phyloP scores from a whole-genome alignment of 2,329 filamentous ascomycete genomes.

The Phaeosphaeriaceae sp. region DNA sequence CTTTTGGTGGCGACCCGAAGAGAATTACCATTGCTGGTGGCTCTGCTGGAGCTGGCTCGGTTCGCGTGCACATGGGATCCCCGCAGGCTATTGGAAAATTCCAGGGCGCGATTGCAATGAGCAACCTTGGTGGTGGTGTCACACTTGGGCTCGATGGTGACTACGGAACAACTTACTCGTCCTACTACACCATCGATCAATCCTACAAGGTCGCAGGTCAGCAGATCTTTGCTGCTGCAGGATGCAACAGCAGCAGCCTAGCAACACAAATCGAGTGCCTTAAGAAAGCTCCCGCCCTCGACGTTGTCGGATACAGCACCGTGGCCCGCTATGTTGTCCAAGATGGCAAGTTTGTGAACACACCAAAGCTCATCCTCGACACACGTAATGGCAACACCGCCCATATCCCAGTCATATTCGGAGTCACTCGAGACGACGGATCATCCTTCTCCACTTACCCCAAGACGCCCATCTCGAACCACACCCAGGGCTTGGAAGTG shows the following conservation, averaged over 20 bases:
- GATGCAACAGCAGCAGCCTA: slow-evolving; percentile 58
- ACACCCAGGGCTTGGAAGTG: slow-evolving; percentile 53
- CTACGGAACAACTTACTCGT: slow-evolving; percentile 65
- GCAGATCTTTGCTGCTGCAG: slow-evolving; percentile 59
- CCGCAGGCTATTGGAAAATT: slow-evolving; percentile 57
- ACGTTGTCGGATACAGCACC: slow-evolving; percentile 50
- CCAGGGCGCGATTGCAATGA: slow-evolving; percentile 57
- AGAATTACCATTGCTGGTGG: slow-evolving; percentile 57
- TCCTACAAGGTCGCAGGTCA: slow-evolving; percentile 58
- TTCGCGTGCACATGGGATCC: slow-evolving; percentile 61
- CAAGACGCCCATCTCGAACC: slow-evolving; percentile 50
- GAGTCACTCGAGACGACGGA: slow-evolving; percentile 62
- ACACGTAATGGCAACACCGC: slow-evolving; percentile 54
- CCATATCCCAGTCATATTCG: slow-evolving; percentile 64
- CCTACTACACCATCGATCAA: slow-evolving; percentile 64
- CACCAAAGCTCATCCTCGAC: slow-evolving; percentile 56
- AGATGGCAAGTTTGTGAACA: slow-evolving; percentile 64
- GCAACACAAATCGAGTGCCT: slow-evolving; percentile 62
- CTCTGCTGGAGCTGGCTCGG: slow-evolving; percentile 63
- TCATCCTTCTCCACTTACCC: slow-evolving; percentile 62
- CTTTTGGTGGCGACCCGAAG: slow-evolving; percentile 57
- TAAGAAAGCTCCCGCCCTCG: slow-evolving; percentile 53
- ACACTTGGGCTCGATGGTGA: slow-evolving; percentile 62
- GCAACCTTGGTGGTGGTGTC: slow-evolving; percentile 64
- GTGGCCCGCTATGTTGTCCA: slow-evolving; percentile 63